phyloP scores from a whole-genome alignment of 2,329 filamentous ascomycete genomes.

The Chaetomium globosum region DNA sequence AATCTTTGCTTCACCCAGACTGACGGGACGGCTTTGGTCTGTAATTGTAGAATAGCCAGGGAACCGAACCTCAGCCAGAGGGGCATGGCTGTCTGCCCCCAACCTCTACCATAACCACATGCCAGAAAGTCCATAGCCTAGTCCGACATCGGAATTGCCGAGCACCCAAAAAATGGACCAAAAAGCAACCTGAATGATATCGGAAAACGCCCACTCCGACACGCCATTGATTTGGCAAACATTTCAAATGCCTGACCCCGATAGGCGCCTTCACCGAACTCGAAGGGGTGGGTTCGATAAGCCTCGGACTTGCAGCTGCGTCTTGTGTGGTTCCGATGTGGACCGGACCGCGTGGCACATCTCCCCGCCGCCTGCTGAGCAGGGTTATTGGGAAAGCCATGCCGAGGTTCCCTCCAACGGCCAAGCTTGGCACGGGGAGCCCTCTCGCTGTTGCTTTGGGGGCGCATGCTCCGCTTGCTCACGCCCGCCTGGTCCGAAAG shows the following conservation, averaged over 20 bases:
- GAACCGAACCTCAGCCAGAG: background rate
- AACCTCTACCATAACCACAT: background rate
- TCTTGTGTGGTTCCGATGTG: background rate
- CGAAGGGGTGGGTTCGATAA: background rate
- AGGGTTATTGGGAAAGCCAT: background rate
- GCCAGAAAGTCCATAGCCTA: background rate
- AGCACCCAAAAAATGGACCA: background rate
- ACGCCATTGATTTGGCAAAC: background rate
- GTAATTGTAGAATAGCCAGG: background rate
- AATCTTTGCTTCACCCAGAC: background rate
- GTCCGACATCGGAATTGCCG: background rate
- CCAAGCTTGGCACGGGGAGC: conserved; percentile 5
- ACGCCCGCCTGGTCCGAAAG: background rate
- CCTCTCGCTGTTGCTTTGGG: background rate
- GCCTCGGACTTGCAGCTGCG: background rate
- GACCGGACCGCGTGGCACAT: background rate
- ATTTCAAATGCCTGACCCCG: too few species aligned
- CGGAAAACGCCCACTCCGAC: background rate
- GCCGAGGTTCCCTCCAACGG: conserved; percentile 7
- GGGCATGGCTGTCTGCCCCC: background rate
- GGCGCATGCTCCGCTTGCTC: too few species aligned
- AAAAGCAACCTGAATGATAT: too few species aligned
- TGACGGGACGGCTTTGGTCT: background rate
- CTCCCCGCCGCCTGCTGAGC: background rate
- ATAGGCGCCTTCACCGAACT: background rate